A percentile compares a stretch with the other conserved stretches of the same genome.
These are phyloP conservation scores for Apiospora arundinis DNA, from an alignment of 2,329 filamentous ascomycete species.

Conservation along the genomic window DNA sequence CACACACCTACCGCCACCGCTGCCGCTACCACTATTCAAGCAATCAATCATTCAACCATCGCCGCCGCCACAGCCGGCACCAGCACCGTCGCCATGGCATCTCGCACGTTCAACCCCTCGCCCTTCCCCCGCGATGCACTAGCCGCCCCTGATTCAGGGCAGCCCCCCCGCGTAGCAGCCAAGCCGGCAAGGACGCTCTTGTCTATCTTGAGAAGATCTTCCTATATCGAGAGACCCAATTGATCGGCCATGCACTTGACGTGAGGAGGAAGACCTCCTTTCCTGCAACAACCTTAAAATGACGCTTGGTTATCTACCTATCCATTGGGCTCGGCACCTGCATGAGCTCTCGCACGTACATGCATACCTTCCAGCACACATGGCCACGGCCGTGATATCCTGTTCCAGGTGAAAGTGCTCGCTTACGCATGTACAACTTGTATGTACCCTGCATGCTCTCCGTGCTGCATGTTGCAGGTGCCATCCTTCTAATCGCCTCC, in stretches of 20 bases:
- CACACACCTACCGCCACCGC: neutral
- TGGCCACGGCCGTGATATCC: neutral
- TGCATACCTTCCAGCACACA: neutral
- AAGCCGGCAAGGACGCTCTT: neutral
- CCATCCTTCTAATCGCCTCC: neutral
- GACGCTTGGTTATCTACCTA: neutral
- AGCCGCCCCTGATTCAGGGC: neutral
- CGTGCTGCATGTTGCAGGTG: neutral
- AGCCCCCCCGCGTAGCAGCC: neutral
- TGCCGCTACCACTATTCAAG: neutral
- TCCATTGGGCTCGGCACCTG: neutral
- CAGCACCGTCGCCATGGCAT: neutral
- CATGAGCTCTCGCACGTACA: neutral
- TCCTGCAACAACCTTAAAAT: neutral
- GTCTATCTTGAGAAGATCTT: neutral
- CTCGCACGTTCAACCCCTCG: neutral
- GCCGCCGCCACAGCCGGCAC: neutral
- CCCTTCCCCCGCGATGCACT: constrained; percentile 6
- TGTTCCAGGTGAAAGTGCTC: constrained; percentile 1
- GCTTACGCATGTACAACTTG: neutral
- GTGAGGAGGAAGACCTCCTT: neutral
- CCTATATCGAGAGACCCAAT: neutral
- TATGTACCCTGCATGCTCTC: neutral
- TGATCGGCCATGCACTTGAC: neutral
- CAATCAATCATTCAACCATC: neutral